phyloP scores from a whole-genome alignment of 2,329 filamentous ascomycete genomes.

The Colletotrichum karsti region DNA sequence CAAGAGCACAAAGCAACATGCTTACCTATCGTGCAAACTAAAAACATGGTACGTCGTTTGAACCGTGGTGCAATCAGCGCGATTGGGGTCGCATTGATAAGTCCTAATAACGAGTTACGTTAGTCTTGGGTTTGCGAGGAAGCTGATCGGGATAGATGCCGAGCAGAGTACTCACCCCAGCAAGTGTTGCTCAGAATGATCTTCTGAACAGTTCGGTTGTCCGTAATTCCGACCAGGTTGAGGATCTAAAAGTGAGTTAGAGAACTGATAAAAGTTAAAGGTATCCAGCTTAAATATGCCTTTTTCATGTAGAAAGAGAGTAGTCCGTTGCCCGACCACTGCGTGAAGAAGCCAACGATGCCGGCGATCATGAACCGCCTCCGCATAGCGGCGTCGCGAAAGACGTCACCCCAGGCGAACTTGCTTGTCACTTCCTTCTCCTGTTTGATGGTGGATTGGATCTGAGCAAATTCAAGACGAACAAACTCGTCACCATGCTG shows the following conservation, averaged over 20 bases:
- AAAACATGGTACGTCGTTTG: conserved; percentile 43
- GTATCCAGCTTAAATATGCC: not conserved
- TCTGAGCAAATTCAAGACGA: conserved; percentile 63
- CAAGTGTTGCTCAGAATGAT: conserved; percentile 47
- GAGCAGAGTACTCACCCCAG: conserved; percentile 35
- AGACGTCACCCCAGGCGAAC: conserved; percentile 49
- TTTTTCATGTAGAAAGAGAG: conserved; percentile 49
- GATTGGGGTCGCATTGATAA: conserved; percentile 45
- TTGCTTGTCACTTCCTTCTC: conserved; percentile 53
- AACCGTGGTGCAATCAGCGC: conserved; percentile 45
- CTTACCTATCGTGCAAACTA: conserved; percentile 42
- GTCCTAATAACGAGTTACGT: conserved; percentile 23
- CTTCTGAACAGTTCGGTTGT: conserved; percentile 45
- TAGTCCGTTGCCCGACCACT: conserved; percentile 37
- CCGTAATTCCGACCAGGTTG: conserved; percentile 46
- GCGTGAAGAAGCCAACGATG: conserved; percentile 58
- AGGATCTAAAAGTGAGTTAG: no score
- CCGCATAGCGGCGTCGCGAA: conserved; percentile 43
- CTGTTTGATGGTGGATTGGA: conserved; percentile 58
- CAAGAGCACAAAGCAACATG: not conserved
- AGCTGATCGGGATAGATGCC: no score
- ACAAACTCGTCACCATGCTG: conserved; percentile 58
- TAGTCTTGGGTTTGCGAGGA: not conserved
- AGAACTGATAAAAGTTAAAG: no score
- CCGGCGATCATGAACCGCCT: conserved; percentile 55